A percentile compares a stretch with the other conserved stretches of the same genome.
These are phyloP conservation scores for Lenwebbia sp. DNA, from an alignment of 345 rosid species.

Conservation along the genomic window DNA sequence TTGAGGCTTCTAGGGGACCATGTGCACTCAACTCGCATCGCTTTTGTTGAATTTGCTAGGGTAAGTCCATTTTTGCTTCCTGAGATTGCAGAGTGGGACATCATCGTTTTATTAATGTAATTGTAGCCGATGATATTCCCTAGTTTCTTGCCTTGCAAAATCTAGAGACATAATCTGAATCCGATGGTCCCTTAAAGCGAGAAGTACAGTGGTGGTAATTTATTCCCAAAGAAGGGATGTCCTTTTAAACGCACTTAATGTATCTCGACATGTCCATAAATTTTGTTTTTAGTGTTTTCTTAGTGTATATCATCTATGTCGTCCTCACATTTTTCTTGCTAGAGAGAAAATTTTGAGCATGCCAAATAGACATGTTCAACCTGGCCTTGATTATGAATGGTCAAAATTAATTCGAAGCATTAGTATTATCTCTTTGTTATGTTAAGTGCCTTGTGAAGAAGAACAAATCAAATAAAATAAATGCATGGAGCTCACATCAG, in stretches of 20 bases:
- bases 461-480: background rate
- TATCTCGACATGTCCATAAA: background rate
- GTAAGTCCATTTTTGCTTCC: constrained; percentile 24
- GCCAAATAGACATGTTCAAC: background rate
- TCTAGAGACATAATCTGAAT: background rate
- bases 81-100: background rate
- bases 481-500: background rate
- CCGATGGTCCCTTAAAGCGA: background rate
- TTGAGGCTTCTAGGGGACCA: constrained; percentile 84
- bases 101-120: background rate
- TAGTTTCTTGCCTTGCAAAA: background rate
- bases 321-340: background rate
- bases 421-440: background rate
- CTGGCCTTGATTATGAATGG: background rate
- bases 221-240: background rate
- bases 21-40: constrained; percentile 79
- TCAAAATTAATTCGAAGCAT: background rate
- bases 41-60: constrained; percentile 81
- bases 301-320: background rate
- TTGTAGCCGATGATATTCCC: constrained; percentile 1
- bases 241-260: background rate
- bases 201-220: background rate
- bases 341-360: background rate
- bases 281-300: background rate
- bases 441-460: background rate